Percentiles rank a stretch among this genome's conserved stretches.
Conservation (phyloP, 1,284 basidiomycete genomes). For the Sporisorium scitamineum region DNA sequence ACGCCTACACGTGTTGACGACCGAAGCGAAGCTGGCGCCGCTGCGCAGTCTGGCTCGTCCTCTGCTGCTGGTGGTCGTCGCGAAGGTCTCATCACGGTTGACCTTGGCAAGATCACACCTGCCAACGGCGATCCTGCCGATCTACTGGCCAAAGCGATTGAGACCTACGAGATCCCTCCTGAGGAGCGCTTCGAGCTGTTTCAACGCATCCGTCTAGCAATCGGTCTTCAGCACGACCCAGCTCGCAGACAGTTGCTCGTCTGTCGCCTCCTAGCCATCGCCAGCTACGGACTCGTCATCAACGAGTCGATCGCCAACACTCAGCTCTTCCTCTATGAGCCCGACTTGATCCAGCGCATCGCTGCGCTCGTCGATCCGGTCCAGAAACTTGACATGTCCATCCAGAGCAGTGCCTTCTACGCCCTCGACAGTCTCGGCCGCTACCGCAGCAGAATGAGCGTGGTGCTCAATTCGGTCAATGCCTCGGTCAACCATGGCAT, state of each 20-base stretch:
- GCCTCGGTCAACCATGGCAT: slow-evolving; percentile 97
- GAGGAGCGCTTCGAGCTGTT: slow-evolving; percentile 90
- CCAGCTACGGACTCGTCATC: slow-evolving; percentile 75
- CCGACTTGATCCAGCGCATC: slow-evolving; percentile 76
- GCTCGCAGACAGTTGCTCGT: slow-evolving; percentile 84
- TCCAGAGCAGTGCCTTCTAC: slow-evolving; percentile 83
- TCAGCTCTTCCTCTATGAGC: slow-evolving; percentile 92
- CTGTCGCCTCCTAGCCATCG: slow-evolving; percentile 85
- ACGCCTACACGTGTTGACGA: slow-evolving; percentile 36
- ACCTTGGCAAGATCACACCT: slow-evolving; percentile 38
- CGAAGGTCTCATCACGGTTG: slow-evolving; percentile 60
- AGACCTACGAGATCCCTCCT: slow-evolving; percentile 80
- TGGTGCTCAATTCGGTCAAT: slow-evolving; percentile 90
- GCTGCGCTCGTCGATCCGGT: slow-evolving; percentile 58
- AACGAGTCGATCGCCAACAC: slow-evolving; percentile 81
- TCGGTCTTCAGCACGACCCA: slow-evolving; percentile 75
- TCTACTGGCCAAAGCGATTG: slow-evolving; percentile 79
- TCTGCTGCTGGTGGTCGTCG: slow-evolving; percentile 21
- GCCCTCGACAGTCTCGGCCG: slow-evolving; percentile 89
- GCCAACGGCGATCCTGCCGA: slow-evolving; percentile 41
- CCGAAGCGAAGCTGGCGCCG: slow-evolving; percentile 6
- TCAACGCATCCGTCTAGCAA: slow-evolving; percentile 85
- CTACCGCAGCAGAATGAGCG: slow-evolving; percentile 83
- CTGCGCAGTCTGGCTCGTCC: slow-evolving; percentile 2
- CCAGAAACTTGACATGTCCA: slow-evolving; percentile 36